Conservation (phyloP, 306 rosid species). For the Castanea crenata region DNA sequence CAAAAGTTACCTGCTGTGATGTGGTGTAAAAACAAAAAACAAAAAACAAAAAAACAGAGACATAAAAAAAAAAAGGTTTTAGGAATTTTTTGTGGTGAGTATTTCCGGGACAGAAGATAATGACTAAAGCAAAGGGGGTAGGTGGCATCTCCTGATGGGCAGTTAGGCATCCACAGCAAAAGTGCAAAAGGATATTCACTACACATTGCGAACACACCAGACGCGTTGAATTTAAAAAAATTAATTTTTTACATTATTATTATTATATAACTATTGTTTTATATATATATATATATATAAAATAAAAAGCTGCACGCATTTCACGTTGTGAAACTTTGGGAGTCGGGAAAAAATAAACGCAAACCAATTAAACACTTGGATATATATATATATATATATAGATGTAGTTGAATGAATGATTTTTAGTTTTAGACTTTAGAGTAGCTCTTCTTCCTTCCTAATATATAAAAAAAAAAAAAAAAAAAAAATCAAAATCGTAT, state of each 20-base stretch:
- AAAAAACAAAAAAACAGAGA: background rate
- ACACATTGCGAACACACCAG: background rate
- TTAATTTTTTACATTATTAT: too few relatives aligned
- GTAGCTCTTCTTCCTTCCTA: too few relatives aligned
- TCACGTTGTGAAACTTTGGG: constrained; percentile 16
- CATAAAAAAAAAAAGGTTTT: background rate
- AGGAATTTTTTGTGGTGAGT: constrained; percentile 1
- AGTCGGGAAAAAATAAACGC: background rate
- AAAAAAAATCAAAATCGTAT: too few relatives aligned
- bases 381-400: too few relatives aligned
- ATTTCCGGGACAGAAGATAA: constrained; percentile 2
- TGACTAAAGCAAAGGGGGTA: background rate
- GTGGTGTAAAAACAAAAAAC: too few relatives aligned
- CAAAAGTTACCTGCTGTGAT: too few relatives aligned
- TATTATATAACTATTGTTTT: too few relatives aligned
- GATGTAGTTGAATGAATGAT: too few relatives aligned
- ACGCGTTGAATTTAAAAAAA: background rate
- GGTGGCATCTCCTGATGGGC: constrained; percentile 12
- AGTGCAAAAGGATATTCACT: constrained; percentile 25
- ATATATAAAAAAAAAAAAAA: too few relatives aligned
- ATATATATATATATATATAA: too few relatives aligned
- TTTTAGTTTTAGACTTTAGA: too few relatives aligned
- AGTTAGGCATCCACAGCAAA: constrained; percentile 3
- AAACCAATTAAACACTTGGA: too few relatives aligned
- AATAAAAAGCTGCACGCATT: constrained; percentile 12